Evolutionary conservation across 345 rosid species (phyloP).

Genomic region (Corchorus olitorius): DNA sequence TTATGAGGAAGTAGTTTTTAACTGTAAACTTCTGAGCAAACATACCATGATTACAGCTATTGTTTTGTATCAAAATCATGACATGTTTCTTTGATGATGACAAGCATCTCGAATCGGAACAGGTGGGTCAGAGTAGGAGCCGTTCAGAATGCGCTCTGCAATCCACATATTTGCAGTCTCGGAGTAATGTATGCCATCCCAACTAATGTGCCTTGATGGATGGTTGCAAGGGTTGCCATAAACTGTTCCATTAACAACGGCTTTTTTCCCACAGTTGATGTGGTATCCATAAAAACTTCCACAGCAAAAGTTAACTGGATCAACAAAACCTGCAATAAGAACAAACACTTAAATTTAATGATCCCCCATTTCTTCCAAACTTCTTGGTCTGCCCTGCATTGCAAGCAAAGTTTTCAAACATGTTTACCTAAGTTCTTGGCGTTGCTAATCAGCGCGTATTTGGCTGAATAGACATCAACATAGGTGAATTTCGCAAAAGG

Average conservation of each 20-base stretch:
- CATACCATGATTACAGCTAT: not conserved
- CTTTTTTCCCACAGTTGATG: conserved; percentile 66
- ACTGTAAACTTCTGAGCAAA: not conserved
- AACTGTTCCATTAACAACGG: conserved; percentile 59
- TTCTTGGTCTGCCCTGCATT: not conserved
- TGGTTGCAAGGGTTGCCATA: conserved; percentile 61
- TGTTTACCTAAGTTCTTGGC: conserved; percentile 56
- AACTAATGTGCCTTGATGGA: conserved; percentile 60
- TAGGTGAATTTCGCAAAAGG: conserved; percentile 53
- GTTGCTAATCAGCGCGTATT: conserved; percentile 47
- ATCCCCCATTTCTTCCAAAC: not conserved
- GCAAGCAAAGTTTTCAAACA: not conserved
- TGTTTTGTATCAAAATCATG: not conserved
- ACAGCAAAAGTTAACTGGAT: conserved; percentile 68
- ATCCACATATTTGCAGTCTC: conserved; percentile 62
- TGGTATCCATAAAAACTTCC: conserved; percentile 62
- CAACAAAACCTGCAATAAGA: conserved; percentile 56
- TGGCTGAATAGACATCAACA: conserved; percentile 69
- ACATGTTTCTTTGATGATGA: conserved; percentile 11
- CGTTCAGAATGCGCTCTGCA: conserved; percentile 45
- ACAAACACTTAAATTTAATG: not conserved
- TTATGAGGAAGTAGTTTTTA: not conserved
- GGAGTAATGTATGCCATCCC: conserved; percentile 82
- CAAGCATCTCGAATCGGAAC: conserved; percentile 34
- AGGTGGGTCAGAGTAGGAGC: conserved; percentile 51